Percentiles rank a stretch among this genome's conserved stretches.
phyloP scores from a whole-genome alignment of 2,329 filamentous ascomycete species.

The Paecilomyces niveus region DNA sequence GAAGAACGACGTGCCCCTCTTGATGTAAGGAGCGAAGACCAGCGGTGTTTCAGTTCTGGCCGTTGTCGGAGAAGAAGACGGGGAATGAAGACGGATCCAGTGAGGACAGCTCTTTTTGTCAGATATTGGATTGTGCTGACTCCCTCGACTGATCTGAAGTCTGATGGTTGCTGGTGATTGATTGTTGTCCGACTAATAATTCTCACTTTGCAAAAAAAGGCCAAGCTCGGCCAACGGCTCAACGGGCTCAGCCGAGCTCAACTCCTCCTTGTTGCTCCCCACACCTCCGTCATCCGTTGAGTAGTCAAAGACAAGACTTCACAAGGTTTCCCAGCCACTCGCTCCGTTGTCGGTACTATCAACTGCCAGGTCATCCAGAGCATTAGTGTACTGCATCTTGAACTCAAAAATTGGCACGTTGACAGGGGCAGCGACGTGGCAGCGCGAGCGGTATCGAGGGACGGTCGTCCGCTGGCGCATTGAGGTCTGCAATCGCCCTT shows the following conservation, averaged over 20 bases:
- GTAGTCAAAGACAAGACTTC: not conserved
- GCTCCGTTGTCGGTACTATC: not conserved
- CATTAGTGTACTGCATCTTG: not conserved
- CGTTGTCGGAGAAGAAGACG: not conserved
- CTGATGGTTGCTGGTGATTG: not conserved
- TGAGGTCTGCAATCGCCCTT: slow-evolving; percentile 23
- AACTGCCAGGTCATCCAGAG: not conserved
- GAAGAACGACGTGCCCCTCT: not conserved
- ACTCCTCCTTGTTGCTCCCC: slow-evolving; percentile 5
- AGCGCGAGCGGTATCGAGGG: slow-evolving; percentile 19
- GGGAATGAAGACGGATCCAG: not conserved
- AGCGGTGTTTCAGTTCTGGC: not conserved
- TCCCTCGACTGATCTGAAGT: not conserved
- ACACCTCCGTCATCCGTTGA: slow-evolving; percentile 10
- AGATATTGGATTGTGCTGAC: not conserved
- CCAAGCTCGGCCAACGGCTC: not conserved
- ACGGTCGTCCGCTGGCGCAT: slow-evolving; percentile 32
- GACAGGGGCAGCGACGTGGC: slow-evolving; percentile 1
- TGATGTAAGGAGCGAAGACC: not conserved
- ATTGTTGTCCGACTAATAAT: too few relatives aligned
- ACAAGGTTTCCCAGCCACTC: not conserved
- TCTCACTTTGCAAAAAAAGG: not conserved
- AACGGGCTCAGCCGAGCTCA: slow-evolving; percentile 1
- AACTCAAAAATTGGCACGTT: not conserved
- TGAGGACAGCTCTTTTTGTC: not conserved